Percentiles rank a stretch among this genome's conserved stretches.
Conservation (phyloP, 495 filamentous ascomycete species). For the Aspergillus biplanus region DNA sequence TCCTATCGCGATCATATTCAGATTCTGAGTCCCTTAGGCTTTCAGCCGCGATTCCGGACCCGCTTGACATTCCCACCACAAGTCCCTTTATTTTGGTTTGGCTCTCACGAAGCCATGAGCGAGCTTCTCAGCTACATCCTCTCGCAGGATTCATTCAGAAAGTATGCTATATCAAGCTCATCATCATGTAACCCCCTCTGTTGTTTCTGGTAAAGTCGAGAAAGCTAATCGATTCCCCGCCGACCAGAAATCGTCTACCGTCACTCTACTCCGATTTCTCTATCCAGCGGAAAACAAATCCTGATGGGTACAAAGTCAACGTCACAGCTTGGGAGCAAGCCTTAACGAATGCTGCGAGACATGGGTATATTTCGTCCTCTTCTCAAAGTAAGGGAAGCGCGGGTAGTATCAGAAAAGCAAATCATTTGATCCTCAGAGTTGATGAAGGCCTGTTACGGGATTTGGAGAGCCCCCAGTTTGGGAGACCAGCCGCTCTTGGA, state of each 20-base stretch:
- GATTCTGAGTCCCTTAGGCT: not conserved
- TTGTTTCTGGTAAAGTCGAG: not conserved
- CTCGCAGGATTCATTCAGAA: conserved; percentile 65
- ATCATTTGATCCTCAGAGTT: conserved; percentile 64
- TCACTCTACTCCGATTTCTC: conserved; percentile 95
- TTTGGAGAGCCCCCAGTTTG: conserved; percentile 78
- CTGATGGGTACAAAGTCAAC: conserved; percentile 88
- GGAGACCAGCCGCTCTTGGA: conserved; percentile 79
- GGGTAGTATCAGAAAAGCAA: conserved; percentile 24
- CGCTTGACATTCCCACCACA: not conserved
- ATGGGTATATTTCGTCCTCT: conserved; percentile 63
- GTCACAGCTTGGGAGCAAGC: conserved; percentile 80
- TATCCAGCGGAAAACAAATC: conserved; percentile 76
- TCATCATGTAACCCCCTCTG: not conserved
- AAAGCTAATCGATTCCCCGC: conserved; percentile 5
- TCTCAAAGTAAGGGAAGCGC: conserved; percentile 9
- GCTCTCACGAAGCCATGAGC: conserved; percentile 46
- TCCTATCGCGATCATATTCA: not conserved
- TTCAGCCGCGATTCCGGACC: not conserved
- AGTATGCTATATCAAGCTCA: conserved; percentile 40
- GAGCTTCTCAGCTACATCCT: conserved; percentile 65
- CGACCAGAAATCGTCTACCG: conserved; percentile 73
- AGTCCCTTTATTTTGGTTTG: not conserved
- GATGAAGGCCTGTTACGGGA: conserved; percentile 70
- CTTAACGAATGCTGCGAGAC: conserved; percentile 65